phyloP scores from a whole-genome alignment of 306 rosid species.

The Lotus japonicus region DNA sequence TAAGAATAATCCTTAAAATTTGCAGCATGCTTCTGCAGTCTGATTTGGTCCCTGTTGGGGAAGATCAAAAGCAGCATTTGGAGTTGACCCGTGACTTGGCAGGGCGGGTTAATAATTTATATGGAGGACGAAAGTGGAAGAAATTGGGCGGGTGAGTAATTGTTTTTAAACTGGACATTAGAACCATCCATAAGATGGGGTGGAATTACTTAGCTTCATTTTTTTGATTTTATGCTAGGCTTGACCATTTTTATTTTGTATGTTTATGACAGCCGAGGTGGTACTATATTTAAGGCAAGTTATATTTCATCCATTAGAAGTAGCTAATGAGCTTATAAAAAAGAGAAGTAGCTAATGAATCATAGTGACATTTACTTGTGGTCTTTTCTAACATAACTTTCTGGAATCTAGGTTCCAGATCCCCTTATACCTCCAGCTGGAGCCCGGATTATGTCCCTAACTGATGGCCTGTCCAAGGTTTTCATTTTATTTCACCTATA shows the following conservation, averaged over 20 bases:
- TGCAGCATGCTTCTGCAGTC: constrained; percentile 60
- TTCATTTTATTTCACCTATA: not conserved
- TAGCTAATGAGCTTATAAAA: constrained; percentile 4
- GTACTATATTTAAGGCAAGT: constrained; percentile 76
- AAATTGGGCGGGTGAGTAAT: constrained; percentile 85
- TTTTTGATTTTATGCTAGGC: constrained; percentile 8
- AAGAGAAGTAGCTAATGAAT: constrained; percentile 12
- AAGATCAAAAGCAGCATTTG: constrained; percentile 97
- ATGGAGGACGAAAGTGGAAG: constrained; percentile 97
- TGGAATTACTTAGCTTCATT: constrained; percentile 7
- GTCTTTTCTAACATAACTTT: constrained; percentile 18
- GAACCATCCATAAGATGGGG: not conserved
- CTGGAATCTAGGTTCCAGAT: constrained; percentile 74
- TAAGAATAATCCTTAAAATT: constrained; percentile 32
- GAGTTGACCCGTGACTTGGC: constrained; percentile 95
- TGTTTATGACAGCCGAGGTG: constrained; percentile 72
- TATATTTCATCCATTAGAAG: constrained; percentile 16
- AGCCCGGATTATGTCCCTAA: constrained; percentile 92
- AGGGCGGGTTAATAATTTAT: constrained; percentile 76
- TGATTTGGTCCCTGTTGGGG: constrained; percentile 94
- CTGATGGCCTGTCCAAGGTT: constrained; percentile 95
- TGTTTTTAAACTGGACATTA: constrained; percentile 14
- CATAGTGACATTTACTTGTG: constrained; percentile 5
- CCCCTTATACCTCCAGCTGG: constrained; percentile 95
- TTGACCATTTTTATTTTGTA: constrained; percentile 29